Conservation (phyloP, 768 basidiomycete species). For the Chiua virens region DNA sequence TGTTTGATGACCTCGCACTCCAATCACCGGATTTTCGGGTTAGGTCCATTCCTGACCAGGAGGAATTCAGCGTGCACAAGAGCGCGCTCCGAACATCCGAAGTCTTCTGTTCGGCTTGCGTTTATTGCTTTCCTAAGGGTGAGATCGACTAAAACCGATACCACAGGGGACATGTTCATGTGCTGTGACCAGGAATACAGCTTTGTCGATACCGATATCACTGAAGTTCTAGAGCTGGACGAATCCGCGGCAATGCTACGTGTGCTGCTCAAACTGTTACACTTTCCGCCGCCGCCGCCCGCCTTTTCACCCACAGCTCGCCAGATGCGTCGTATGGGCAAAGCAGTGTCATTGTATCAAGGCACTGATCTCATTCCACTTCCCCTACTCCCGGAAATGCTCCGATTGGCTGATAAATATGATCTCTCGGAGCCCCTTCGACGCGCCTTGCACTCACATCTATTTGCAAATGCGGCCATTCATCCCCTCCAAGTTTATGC, state of each 20-base stretch:
- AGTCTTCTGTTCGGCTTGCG: slow-evolving; percentile 55
- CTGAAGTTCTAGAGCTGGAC: slow-evolving; percentile 49
- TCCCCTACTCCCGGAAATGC: slow-evolving; percentile 58
- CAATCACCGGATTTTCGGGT: slow-evolving; percentile 56
- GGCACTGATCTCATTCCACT: slow-evolving; percentile 55
- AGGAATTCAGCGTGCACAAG: slow-evolving; percentile 50
- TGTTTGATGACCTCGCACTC: slow-evolving; percentile 34
- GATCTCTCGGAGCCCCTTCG: slow-evolving; percentile 47
- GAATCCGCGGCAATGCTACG: slow-evolving; percentile 50
- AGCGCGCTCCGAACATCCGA: slow-evolving; percentile 52
- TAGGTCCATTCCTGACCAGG: slow-evolving; percentile 51
- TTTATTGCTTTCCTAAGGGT: not conserved
- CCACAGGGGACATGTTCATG: slow-evolving; percentile 66
- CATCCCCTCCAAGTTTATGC: slow-evolving; percentile 63
- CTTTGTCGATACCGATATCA: slow-evolving; percentile 15
- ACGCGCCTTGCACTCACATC: slow-evolving; percentile 47
- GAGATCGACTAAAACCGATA: slow-evolving; percentile 8
- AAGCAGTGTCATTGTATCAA: slow-evolving; percentile 33
- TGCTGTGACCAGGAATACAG: slow-evolving; percentile 45
- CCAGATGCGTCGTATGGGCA: slow-evolving; percentile 30
- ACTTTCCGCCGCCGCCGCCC: slow-evolving; percentile 53
- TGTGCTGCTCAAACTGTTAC: slow-evolving; percentile 56
- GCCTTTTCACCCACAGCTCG: slow-evolving; percentile 25
- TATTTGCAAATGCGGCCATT: slow-evolving; percentile 50
- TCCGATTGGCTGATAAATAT: slow-evolving; percentile 67